Evolutionary conservation across 2,329 filamentous ascomycete genomes (phyloP).

Genomic region (Emmonsia crescens): DNA sequence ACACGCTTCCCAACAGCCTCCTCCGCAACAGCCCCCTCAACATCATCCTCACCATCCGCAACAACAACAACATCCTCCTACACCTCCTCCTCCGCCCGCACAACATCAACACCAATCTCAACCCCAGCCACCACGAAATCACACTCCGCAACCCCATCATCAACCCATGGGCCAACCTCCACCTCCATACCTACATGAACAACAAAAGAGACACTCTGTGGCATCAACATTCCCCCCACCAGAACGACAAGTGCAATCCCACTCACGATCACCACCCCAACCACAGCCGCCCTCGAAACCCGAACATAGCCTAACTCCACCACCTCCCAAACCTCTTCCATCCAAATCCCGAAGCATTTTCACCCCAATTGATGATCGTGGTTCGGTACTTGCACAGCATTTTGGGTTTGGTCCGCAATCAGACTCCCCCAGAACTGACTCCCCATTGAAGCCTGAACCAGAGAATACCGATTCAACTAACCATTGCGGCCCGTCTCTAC

Average conservation of each 20-base stretch:
- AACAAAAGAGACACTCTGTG: conserved; percentile 62
- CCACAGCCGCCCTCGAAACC: conserved; percentile 35
- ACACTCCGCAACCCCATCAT: conserved; percentile 32
- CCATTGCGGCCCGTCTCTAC: conserved; percentile 45
- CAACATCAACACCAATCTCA: conserved; percentile 29
- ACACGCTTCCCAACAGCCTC: background rate
- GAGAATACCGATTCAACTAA: conserved; percentile 51
- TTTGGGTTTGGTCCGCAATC: conserved; percentile 55
- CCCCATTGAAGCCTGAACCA: conserved; percentile 25
- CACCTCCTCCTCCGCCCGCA: conserved; percentile 23
- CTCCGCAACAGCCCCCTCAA: conserved; percentile 25
- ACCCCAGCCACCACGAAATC: conserved; percentile 30
- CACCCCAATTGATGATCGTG: conserved; percentile 88
- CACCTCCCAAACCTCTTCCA: conserved; percentile 51
- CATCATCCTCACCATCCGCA: conserved; percentile 15
- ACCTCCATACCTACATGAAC: conserved; percentile 66
- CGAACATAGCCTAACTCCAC: conserved; percentile 36
- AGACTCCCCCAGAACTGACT: conserved; percentile 36
- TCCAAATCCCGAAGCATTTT: conserved; percentile 84
- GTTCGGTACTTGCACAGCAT: conserved; percentile 79
- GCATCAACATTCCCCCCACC: conserved; percentile 59
- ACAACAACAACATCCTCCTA: conserved; percentile 25
- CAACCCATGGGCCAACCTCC: conserved; percentile 43
- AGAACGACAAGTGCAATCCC: conserved; percentile 40
- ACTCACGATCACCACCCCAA: conserved; percentile 44